phyloP scores from a whole-genome alignment of 176 grass and related monocot genomes.

The Cenchrus fungigraminus region DNA sequence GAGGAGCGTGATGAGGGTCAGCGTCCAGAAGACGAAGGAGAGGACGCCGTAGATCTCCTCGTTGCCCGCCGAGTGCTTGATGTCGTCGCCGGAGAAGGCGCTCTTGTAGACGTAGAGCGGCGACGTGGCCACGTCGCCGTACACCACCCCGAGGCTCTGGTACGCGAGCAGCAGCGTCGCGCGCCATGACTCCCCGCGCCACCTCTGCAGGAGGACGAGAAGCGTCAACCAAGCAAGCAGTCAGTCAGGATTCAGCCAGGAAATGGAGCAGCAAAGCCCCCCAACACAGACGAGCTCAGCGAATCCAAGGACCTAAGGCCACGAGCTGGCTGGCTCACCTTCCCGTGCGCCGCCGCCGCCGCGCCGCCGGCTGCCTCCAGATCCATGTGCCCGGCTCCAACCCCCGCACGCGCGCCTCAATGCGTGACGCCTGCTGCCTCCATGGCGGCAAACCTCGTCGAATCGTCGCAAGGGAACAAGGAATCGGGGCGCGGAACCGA shows the following conservation, averaged over 20 bases:
- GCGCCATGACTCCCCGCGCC: constrained; percentile 73
- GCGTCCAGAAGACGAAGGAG: constrained; percentile 99
- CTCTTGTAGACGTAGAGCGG: constrained; percentile 96
- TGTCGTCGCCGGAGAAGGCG: constrained; percentile 85
- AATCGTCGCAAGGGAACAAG: constrained; percentile 35
- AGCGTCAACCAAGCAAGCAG: not conserved
- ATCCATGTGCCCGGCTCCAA: constrained; percentile 44
- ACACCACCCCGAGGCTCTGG: constrained; percentile 96
- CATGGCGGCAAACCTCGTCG: constrained; percentile 33
- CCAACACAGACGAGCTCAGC: not conserved
- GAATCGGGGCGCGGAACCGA: constrained; percentile 1
- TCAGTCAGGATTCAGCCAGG: not conserved
- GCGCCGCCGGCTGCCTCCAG: constrained; percentile 52
- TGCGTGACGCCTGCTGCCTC: constrained; percentile 27
- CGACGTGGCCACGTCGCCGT: constrained; percentile 94
- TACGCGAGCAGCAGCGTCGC: constrained; percentile 77
- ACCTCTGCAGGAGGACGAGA: not conserved
- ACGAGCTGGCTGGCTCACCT: constrained; percentile 43
- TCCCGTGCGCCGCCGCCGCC: constrained; percentile 29
- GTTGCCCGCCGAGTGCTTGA: constrained; percentile 83
- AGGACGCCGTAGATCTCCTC: constrained; percentile 99
- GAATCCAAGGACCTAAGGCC: not conserved
- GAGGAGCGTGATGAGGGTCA: constrained; percentile 84
- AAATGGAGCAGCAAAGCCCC: not conserved
- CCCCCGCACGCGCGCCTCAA: constrained; percentile 31